Evolutionary conservation across 441 rosid genomes (phyloP).

Genomic region (Heliophila coronopifolia): DNA sequence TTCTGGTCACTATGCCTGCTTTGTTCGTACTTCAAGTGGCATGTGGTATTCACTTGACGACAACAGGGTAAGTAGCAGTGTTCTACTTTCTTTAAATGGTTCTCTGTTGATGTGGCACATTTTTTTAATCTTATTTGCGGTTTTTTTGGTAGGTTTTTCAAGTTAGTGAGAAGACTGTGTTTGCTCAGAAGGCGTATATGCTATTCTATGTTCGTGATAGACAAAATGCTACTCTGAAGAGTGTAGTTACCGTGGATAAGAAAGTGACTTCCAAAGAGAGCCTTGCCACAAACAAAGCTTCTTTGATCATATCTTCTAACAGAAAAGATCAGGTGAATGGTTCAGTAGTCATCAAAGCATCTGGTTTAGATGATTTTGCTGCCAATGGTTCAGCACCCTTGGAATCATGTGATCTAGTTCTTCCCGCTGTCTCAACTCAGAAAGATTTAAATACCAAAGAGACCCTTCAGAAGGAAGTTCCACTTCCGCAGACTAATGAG

Average conservation of each 20-base stretch:
- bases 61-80: slow-evolving; percentile 47
- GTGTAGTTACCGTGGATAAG: slow-evolving; percentile 31
- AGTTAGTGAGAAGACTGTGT: slow-evolving; percentile 71
- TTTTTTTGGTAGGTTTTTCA: slow-evolving; percentile 61
- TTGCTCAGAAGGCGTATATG: slow-evolving; percentile 95
- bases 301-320: slow-evolving; percentile 35
- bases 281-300: slow-evolving; percentile 27
- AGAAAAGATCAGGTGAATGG: slow-evolving; percentile 34
- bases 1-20: slow-evolving; percentile 90
- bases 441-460: slow-evolving; percentile 29
- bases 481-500: slow-evolving; percentile 20
- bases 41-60: slow-evolving; percentile 93
- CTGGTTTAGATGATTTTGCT: slow-evolving; percentile 24
- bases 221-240: slow-evolving; percentile 42
- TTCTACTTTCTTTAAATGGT: slow-evolving; percentile 5
- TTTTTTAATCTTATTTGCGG: background rate
- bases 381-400: slow-evolving; percentile 23
- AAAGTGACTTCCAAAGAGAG: slow-evolving; percentile 45
- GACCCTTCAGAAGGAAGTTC: slow-evolving; percentile 27
- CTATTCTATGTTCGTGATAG: slow-evolving; percentile 88
- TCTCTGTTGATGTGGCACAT: background rate
- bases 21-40: slow-evolving; percentile 86
- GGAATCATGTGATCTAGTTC: slow-evolving; percentile 16
- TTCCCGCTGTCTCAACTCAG: slow-evolving; percentile 26
- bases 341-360: slow-evolving; percentile 21